phyloP scores from a whole-genome alignment of 768 basidiomycete species.

The Pulveroboletus ravenelii region DNA sequence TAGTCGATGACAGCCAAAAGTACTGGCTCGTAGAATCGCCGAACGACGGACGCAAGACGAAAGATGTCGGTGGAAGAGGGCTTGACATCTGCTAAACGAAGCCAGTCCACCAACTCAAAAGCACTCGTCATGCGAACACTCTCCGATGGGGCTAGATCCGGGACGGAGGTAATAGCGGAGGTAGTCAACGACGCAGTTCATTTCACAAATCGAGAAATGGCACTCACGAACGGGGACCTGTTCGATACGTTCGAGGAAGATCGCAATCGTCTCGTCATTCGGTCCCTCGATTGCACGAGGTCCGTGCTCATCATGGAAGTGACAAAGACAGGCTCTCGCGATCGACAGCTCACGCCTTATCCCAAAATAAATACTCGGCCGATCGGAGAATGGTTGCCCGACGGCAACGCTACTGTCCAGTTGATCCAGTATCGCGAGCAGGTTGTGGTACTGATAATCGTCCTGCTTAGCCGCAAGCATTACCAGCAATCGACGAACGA shows the following conservation, averaged over 20 bases:
- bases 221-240: constrained; percentile 44
- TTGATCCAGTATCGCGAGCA: constrained; percentile 33
- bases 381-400: constrained; percentile 31
- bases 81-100: constrained; percentile 43
- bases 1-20: constrained; percentile 40
- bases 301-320: constrained; percentile 18
- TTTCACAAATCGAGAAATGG: neutral
- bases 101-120: constrained; percentile 59
- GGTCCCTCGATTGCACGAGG: neutral
- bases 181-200: neutral
- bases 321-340: constrained; percentile 34
- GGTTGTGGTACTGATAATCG: constrained; percentile 32
- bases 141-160: constrained; percentile 36
- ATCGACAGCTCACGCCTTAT: constrained; percentile 43
- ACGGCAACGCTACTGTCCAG: constrained; percentile 33
- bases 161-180: neutral
- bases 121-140: constrained; percentile 36
- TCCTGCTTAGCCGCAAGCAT: constrained; percentile 52
- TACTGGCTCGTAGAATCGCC: constrained; percentile 39
- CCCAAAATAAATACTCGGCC: constrained; percentile 35
- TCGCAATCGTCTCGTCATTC: constrained; percentile 24
- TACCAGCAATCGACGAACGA: constrained; percentile 58
- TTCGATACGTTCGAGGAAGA: constrained; percentile 43
- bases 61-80: constrained; percentile 36
- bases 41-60: constrained; percentile 38